Percentiles rank a stretch among this genome's conserved stretches.
These are phyloP conservation scores for Pterula multifida DNA, from an alignment of 1,284 basidiomycete genomes.

Conservation along the genomic window DNA sequence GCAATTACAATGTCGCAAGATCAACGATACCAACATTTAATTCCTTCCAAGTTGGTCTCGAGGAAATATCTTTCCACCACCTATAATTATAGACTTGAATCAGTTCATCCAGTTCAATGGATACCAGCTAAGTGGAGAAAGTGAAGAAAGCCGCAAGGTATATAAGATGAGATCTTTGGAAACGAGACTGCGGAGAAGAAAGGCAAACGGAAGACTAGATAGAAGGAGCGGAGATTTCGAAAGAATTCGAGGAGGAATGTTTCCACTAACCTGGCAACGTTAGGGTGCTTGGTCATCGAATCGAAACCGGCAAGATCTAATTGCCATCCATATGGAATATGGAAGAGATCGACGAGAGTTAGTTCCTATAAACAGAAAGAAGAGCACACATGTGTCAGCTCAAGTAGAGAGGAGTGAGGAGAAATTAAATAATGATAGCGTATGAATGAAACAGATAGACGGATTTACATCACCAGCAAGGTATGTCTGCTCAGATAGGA, in stretches of 20 bases:
- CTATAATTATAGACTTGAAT: slow-evolving; percentile 12
- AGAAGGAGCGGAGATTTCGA: background rate
- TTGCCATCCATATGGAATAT: slow-evolving; percentile 19
- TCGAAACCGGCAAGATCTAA: slow-evolving; percentile 17
- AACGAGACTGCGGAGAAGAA: background rate
- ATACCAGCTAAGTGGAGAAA: background rate
- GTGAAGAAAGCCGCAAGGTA: background rate
- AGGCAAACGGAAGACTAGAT: background rate
- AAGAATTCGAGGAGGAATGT: too few relatives aligned
- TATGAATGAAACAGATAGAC: background rate
- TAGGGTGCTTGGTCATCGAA: slow-evolving; percentile 17
- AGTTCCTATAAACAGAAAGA: slow-evolving; percentile 14
- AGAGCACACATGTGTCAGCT: background rate
- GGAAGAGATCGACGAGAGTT: slow-evolving; percentile 24
- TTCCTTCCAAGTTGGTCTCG: slow-evolving; percentile 24
- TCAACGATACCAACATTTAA: slow-evolving; percentile 18
- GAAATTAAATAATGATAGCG: background rate
- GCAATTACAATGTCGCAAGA: background rate
- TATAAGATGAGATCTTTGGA: too few relatives aligned
- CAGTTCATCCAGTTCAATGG: background rate
- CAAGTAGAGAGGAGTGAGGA: background rate
- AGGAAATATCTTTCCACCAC: slow-evolving; percentile 24
- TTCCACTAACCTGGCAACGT: slow-evolving; percentile 18
- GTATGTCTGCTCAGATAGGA: slow-evolving; percentile 39
- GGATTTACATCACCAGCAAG: slow-evolving; percentile 34